Evolutionary conservation across 257 asterid species (phyloP), one percentile per base, ranked within the genome.

Genomic region (Primulina huaijiensis): DNA sequence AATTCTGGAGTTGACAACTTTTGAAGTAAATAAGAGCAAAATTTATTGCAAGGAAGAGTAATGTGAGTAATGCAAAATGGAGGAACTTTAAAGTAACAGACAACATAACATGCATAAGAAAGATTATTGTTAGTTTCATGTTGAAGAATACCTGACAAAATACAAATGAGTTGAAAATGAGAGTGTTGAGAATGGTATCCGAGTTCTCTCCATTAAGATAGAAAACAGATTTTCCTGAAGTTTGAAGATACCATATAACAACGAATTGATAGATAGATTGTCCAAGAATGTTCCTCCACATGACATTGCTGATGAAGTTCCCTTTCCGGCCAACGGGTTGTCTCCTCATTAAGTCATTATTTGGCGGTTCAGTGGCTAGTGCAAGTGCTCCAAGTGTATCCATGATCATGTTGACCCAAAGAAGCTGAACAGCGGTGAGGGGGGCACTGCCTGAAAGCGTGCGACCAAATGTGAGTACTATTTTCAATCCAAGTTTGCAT

Each of bases 341-440:
- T 62, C 89, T 83, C 84, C 75, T 81, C 97, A 93, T 93, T 68
- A 93, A 80, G 71, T 88, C 96, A 29, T 80, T 75, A 37, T 82
- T 89, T 19, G 97, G 99, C 76, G 99, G 99, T 71, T 93, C 99
- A 10, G 97, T 93, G 66, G 99, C 98, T 7, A 93, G 85, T 37
- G 98, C 99, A 77, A 93, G 97, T 38, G 99, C 99, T 74, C 99
- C 99, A 21, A 93, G 84, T 38, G 99, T 93, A 67, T 93, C 98
- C 98, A 93, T 93, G 61, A 93, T 93, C 96, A 93, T 90, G 87
- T 93, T 93, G 38, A 93, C 97, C 97, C 98, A 93, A 52, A 93
- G 84, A 74, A 90, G 94, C 84, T 93, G 98, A 78, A 90, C 98
- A 31, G 98, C 97, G 17, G 97, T 92, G 40, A 92, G 92, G 29